These are phyloP conservation scores for Adansonia rubrostipa DNA, from an alignment of 441 rosid genomes.

Conservation along the genomic window DNA sequence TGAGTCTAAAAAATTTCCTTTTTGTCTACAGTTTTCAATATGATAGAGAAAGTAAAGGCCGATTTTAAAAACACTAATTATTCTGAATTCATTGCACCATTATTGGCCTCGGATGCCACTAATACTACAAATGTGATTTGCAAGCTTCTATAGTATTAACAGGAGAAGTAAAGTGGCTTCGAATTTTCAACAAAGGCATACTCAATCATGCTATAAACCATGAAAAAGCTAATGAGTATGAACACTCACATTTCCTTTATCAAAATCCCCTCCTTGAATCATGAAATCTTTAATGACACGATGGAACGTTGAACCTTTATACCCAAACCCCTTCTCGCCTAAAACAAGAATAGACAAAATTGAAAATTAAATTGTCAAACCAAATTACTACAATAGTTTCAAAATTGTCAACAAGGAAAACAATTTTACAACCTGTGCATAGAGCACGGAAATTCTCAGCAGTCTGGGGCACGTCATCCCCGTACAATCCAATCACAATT, in stretches of 20 bases:
- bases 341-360: conserved; percentile 26
- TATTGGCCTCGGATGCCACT: conserved; percentile 14
- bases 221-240: neutral
- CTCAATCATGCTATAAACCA: neutral
- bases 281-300: conserved; percentile 97
- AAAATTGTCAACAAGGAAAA: neutral
- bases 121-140: neutral
- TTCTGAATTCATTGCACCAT: neutral
- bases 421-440: conserved; percentile 73
- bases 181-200: neutral
- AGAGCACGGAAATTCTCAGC: conserved; percentile 94
- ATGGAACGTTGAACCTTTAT: conserved; percentile 78
- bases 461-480: conserved; percentile 96
- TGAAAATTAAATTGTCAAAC: neutral
- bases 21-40: neutral
- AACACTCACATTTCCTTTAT: conserved; percentile 86
- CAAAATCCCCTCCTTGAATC: conserved; percentile 99
- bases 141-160: neutral
- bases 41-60: neutral
- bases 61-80: neutral
- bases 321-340: conserved; percentile 99
- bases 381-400: neutral
- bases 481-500: conserved; percentile 87
- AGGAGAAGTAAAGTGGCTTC: neutral
- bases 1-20: neutral